Conservation (phyloP, 495 filamentous ascomycete genomes). For the Penicillium ochrochloron region DNA sequence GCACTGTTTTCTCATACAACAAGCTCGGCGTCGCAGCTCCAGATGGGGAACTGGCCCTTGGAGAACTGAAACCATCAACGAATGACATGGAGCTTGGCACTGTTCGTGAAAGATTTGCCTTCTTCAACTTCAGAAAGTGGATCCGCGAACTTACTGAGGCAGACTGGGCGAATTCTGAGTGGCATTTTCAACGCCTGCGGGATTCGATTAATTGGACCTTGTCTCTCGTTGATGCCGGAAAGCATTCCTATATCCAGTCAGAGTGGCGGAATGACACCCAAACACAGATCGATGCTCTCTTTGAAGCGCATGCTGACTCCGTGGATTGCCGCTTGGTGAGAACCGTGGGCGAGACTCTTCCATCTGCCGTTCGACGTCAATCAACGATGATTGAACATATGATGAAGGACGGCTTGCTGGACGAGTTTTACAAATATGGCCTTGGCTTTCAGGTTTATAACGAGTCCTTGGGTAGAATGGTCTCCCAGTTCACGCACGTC, state of each 20-base stretch:
- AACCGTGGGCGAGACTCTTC: slow-evolving; percentile 38
- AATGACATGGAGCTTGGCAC: too few relatives aligned
- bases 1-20: not conserved
- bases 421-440: slow-evolving; percentile 38
- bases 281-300: not conserved
- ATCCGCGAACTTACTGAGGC: not conserved
- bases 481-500: slow-evolving; percentile 39
- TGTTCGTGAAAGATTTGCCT: slow-evolving; percentile 2
- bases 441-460: slow-evolving; percentile 26
- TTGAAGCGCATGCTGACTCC: slow-evolving; percentile 4
- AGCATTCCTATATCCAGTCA: not conserved
- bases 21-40: not conserved
- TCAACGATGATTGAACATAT: slow-evolving; percentile 44
- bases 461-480: slow-evolving; percentile 15
- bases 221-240: too few relatives aligned
- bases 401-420: slow-evolving; percentile 38
- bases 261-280: slow-evolving; percentile 1
- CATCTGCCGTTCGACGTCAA: slow-evolving; percentile 38
- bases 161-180: too few relatives aligned
- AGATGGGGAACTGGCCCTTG: not conserved
- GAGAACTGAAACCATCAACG: not conserved
- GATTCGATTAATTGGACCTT: too few relatives aligned
- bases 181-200: too few relatives aligned
- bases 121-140: not conserved
- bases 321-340: slow-evolving; percentile 6